Base-by-base conservation (phyloP, 2,329 filamentous ascomycete species). In the Fusarium xyrophilum region DNA sequence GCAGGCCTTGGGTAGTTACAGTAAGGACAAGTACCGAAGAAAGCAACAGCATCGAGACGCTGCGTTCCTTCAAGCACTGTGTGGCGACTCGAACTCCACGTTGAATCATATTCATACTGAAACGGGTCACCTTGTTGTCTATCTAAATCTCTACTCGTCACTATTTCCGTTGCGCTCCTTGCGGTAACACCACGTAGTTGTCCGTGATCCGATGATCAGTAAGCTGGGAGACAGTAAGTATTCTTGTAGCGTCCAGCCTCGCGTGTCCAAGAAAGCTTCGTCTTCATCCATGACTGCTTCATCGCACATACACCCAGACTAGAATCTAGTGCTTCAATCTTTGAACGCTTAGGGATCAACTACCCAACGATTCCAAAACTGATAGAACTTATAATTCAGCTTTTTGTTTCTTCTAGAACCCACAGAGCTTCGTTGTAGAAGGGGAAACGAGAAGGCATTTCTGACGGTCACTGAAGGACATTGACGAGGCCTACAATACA, bases 1-100 rank as follows among this genome's bases (percentile, higher is more conserved):
- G 3, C 14, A 3, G 17, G 32, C 8, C 11, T 27, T 11, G 17
- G 32, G 2, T 14, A 0, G 7, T 27, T 4, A 7, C 1, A 11
- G 2, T 19, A 6, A 3, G 11, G 7, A 12, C 36, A 23, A 23
- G 47, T 36, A 7, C 21, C 13, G 5, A 36, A 21, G 13, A 27
- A 36, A 2, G 23, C 12, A 12, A 36, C 21, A 6, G 33, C 33
- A n/a, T 36, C 32, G 4, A 50, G 32, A 10, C 6, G 6, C 1
- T 47, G n/a, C 3, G 25, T 32, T 3, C 10, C n/a, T 30, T 17
- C 3, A 9, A 46, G 7, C 0, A 11, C 17, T 30, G 25, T 21
- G 2, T 21, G 15, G 13, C 15, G 9, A 8, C 13, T 21, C 12
- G 6, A 19, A 12, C 11, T 10, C 44, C 21, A 33, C 9, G 14